Evolutionary conservation across 2,329 filamentous ascomycete species (phyloP).

Genomic region (Phialophora tarda): DNA sequence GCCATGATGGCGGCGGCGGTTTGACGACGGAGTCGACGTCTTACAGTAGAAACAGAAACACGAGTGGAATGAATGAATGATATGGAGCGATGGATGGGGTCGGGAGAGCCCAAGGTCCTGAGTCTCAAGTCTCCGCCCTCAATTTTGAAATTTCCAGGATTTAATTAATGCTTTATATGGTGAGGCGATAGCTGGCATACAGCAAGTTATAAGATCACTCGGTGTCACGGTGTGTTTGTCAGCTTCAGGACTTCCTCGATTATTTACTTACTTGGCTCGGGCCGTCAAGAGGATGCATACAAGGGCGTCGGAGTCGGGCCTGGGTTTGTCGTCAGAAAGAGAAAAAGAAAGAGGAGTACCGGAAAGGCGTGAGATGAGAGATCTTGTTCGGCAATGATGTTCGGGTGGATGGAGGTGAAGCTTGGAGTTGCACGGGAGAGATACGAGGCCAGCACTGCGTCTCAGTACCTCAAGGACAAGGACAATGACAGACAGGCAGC

Average conservation of each 20-base stretch:
- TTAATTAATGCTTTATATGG: background rate
- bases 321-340: background rate
- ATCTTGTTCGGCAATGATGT: conserved; percentile 11
- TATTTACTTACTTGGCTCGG: background rate
- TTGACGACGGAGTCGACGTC: background rate
- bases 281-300: background rate
- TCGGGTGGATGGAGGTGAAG: conserved; percentile 12
- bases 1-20: conserved; percentile 22
- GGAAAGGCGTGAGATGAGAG: background rate
- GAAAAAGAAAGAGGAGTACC: background rate
- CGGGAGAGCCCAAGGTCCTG: background rate
- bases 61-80: background rate
- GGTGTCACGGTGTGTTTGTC: conserved; percentile 39
- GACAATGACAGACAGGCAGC: too few relatives aligned
- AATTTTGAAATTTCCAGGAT: background rate
- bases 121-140: background rate
- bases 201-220: background rate
- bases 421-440: background rate
- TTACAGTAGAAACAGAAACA: background rate
- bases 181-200: background rate
- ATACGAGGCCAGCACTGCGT: background rate
- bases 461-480: too few relatives aligned
- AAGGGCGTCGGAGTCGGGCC: background rate
- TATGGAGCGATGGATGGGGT: background rate
- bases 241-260: background rate